Conservation (phyloP, 805 yeast species). For the Kluyveromyces dobzhanskii region DNA sequence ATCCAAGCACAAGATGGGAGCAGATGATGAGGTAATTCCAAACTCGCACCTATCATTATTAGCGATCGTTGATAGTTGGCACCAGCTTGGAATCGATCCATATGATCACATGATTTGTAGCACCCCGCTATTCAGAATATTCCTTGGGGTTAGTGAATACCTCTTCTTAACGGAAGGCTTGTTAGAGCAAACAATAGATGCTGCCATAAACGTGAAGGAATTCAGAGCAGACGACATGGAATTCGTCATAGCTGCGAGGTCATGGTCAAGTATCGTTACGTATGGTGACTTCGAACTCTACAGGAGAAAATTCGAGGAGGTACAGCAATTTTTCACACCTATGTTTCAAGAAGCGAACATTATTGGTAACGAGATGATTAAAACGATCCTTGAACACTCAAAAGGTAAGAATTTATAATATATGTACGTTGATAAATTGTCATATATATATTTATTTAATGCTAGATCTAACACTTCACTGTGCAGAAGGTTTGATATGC, state of each 20-base stretch:
- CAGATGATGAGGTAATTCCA: constrained; percentile 41
- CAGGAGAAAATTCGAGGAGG: constrained; percentile 60
- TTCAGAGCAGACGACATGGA: constrained; percentile 88
- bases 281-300: constrained; percentile 70
- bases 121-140: constrained; percentile 86
- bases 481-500: no score
- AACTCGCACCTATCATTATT: constrained; percentile 85
- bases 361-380: constrained; percentile 91
- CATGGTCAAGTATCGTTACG: constrained; percentile 76
- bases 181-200: constrained; percentile 71
- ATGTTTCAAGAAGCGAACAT: constrained; percentile 83
- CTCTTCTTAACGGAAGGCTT: constrained; percentile 77
- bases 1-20: constrained; percentile 55
- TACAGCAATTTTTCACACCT: constrained; percentile 77
- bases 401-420: constrained; percentile 7
- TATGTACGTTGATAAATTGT: neutral
- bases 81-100: constrained; percentile 73
- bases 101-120: constrained; percentile 96
- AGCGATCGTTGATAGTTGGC: constrained; percentile 94
- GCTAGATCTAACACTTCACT: no score
- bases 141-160: constrained; percentile 90
- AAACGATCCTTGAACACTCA: constrained; percentile 48
- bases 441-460: neutral
- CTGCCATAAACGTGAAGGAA: constrained; percentile 53
- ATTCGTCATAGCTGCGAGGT: constrained; percentile 82